Evolutionary conservation across 2,329 filamentous ascomycete species (phyloP).

Genomic region (Gnomoniopsis sp.): DNA sequence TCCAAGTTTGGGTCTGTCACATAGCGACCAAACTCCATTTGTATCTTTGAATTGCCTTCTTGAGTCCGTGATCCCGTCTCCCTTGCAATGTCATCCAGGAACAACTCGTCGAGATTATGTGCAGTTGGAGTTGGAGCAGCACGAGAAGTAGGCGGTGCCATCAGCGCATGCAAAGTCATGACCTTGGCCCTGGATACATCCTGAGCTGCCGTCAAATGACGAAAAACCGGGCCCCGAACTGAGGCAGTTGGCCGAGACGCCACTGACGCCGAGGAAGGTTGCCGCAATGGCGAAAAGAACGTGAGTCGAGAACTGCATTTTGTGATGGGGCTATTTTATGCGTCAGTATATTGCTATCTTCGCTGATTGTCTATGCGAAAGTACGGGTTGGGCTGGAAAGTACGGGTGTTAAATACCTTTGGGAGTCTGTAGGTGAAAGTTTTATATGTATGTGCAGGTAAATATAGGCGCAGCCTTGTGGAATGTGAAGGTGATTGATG

Average conservation of each 20-base stretch:
- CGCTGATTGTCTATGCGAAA: too few relatives aligned
- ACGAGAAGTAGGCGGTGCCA: not conserved
- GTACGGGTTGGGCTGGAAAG: too few relatives aligned
- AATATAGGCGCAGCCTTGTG: too few relatives aligned
- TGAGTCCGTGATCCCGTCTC: too few relatives aligned
- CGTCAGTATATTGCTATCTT: not conserved
- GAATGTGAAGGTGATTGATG: too few relatives aligned
- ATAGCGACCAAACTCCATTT: too few relatives aligned
- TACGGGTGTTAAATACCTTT: too few relatives aligned
- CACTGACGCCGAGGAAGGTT: not conserved
- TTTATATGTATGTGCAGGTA: too few relatives aligned
- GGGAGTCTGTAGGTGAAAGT: too few relatives aligned
- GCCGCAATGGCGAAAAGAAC: not conserved
- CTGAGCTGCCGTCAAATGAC: not conserved
- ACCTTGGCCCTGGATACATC: not conserved
- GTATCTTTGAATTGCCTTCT: too few relatives aligned
- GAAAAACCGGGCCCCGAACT: not conserved
- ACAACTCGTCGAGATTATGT: not conserved
- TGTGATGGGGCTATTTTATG: not conserved
- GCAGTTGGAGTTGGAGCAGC: not conserved
- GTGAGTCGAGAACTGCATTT: not conserved
- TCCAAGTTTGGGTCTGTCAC: too few relatives aligned
- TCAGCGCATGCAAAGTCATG: not conserved
- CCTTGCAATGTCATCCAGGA: too few relatives aligned
- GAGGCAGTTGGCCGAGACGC: not conserved